Conservation (phyloP, 257 asterid genomes). For the Nicotiana obtusifolia region DNA sequence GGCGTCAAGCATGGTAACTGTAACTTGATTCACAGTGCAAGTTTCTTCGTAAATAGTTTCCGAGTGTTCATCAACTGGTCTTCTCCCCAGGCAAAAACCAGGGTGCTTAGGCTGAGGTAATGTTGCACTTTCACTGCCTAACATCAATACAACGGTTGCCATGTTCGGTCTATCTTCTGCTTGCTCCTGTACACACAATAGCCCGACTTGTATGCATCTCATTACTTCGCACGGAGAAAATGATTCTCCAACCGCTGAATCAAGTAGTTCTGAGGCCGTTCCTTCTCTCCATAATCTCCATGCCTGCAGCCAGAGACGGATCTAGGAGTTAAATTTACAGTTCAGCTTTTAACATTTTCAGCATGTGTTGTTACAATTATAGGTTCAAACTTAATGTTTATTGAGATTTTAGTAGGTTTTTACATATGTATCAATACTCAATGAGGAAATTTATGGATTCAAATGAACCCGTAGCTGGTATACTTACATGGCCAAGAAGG, state of each 20-base stretch:
- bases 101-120: slow-evolving; percentile 44
- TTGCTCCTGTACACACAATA: slow-evolving; percentile 41
- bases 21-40: slow-evolving; percentile 31
- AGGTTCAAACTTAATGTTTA: no score
- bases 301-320: slow-evolving; percentile 19
- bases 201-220: slow-evolving; percentile 42
- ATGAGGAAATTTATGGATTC: no score
- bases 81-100: slow-evolving; percentile 33
- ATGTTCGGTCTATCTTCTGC: slow-evolving; percentile 47
- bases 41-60: slow-evolving; percentile 28
- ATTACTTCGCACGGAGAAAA: slow-evolving; percentile 15
- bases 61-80: slow-evolving; percentile 25
- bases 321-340: not conserved
- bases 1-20: slow-evolving; percentile 31
- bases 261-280: slow-evolving; percentile 25
- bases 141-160: slow-evolving; percentile 37
- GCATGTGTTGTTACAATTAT: no score
- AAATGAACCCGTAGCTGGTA: not conserved
- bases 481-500: slow-evolving; percentile 45
- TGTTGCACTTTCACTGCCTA: slow-evolving; percentile 27
- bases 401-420: no score
- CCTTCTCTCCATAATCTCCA: slow-evolving; percentile 43
- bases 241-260: slow-evolving; percentile 16
- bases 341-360: no score
- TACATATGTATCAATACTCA: no score